Evolutionary conservation across 306 rosid species (phyloP).

Genomic region (Lablab purpureus): DNA sequence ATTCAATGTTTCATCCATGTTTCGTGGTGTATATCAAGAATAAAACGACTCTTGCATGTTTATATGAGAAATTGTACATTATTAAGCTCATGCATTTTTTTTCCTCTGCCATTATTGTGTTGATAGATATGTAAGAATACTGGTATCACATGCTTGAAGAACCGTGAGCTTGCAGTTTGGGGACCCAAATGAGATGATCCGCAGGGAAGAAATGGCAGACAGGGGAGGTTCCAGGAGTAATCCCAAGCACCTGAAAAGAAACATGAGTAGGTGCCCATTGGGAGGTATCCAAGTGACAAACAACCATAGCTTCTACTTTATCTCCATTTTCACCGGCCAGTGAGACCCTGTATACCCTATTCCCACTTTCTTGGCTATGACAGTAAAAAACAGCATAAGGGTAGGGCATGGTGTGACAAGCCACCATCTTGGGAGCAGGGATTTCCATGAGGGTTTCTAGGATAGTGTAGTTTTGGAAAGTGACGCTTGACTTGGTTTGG

Average conservation of each 20-base stretch:
- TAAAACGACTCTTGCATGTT: too few relatives aligned
- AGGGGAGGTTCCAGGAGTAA: conserved; percentile 66
- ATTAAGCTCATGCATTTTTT: too few relatives aligned
- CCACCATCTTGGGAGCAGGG: conserved; percentile 69
- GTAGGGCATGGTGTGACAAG: conserved; percentile 83
- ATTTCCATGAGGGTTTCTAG: conserved; percentile 49
- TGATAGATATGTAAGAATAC: neutral
- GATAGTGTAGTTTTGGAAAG: conserved; percentile 72
- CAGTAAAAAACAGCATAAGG: conserved; percentile 74
- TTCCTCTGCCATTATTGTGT: too few relatives aligned
- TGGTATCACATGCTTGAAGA: conserved; percentile 45
- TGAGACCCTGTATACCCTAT: conserved; percentile 55
- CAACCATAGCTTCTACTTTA: conserved; percentile 65
- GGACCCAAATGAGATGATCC: conserved; percentile 69
- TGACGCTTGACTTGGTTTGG: conserved; percentile 57
- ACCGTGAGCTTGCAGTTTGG: conserved; percentile 39
- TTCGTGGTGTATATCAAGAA: too few relatives aligned
- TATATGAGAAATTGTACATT: too few relatives aligned
- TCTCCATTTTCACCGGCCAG: conserved; percentile 72
- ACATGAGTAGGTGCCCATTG: conserved; percentile 69
- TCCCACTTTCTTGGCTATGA: conserved; percentile 64
- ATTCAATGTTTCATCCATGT: too few relatives aligned
- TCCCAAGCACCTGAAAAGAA: conserved; percentile 64
- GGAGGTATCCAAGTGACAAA: conserved; percentile 83
- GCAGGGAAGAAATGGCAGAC: conserved; percentile 84